phyloP scores from a whole-genome alignment of 192 early-diverging fungal genomes.

The Dimargaris verticillata region DNA sequence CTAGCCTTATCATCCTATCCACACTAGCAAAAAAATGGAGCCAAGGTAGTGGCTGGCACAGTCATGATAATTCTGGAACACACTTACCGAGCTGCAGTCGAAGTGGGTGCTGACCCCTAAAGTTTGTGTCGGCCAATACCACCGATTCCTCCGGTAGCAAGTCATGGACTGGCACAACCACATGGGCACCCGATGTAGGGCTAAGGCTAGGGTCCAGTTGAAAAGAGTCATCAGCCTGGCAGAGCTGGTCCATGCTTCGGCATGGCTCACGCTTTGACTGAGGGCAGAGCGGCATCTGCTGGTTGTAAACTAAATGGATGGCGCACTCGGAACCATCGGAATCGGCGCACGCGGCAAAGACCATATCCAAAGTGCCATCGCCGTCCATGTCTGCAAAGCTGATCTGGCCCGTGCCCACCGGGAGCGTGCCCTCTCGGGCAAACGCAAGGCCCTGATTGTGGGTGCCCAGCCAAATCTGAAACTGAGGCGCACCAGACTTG shows the following conservation, averaged over 20 bases:
- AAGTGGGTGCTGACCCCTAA: constrained; percentile 36
- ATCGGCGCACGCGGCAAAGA: constrained; percentile 7
- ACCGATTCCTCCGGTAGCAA: constrained; percentile 32
- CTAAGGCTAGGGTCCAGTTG: constrained; percentile 28
- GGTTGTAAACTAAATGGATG: constrained; percentile 66
- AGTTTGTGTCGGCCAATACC: constrained; percentile 22
- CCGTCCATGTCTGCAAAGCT: constrained; percentile 73
- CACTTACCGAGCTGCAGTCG: constrained; percentile 31
- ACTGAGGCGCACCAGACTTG: constrained; percentile 20
- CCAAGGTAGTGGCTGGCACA: too few species aligned
- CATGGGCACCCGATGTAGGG: constrained; percentile 18
- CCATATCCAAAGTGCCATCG: constrained; percentile 8
- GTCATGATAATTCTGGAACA: too few species aligned
- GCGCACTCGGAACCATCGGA: constrained; percentile 20
- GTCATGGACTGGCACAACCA: constrained; percentile 14
- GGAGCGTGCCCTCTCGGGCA: constrained; percentile 39
- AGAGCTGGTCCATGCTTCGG: constrained; percentile 47
- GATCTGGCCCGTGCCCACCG: constrained; percentile 49
- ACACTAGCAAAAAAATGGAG: too few species aligned
- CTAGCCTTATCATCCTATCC: too few species aligned
- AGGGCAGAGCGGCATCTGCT: constrained; percentile 61
- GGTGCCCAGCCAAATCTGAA: constrained; percentile 64
- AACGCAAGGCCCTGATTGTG: constrained; percentile 45
- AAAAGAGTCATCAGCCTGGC: constrained; percentile 52
- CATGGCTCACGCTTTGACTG: constrained; percentile 28